A percentile compares a stretch with the other conserved stretches of the same genome.
These are phyloP conservation scores for Priceomyces fermenticarens DNA, from an alignment of 805 yeast species.

Conservation along the genomic window DNA sequence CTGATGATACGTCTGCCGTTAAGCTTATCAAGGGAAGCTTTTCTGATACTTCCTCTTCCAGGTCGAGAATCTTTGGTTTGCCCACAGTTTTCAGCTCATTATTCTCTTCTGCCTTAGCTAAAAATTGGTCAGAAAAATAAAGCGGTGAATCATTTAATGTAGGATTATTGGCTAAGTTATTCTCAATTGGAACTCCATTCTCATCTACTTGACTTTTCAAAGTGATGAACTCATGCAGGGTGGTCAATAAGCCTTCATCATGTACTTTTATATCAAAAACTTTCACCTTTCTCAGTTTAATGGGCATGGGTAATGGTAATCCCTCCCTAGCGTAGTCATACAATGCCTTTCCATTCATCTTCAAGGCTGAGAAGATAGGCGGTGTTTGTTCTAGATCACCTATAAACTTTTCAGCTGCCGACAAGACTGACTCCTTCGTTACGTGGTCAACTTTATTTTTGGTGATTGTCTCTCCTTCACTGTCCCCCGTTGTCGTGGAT, in stretches of 20 bases:
- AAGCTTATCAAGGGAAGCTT: conserved; percentile 72
- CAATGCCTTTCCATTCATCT: conserved; percentile 90
- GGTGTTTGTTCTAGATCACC: conserved; percentile 88
- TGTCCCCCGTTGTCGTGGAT: conserved; percentile 91
- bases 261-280: conserved; percentile 54
- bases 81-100: conserved; percentile 36
- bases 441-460: conserved; percentile 57
- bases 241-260: conserved; percentile 49
- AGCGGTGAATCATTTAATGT: conserved; percentile 63
- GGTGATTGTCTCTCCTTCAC: conserved; percentile 77
- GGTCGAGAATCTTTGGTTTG: conserved; percentile 36
- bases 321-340: conserved; percentile 94
- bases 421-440: conserved; percentile 47
- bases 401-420: conserved; percentile 59
- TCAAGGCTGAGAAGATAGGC: conserved; percentile 90
- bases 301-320: conserved; percentile 76
- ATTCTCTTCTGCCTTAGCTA: conserved; percentile 41
- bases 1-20: conserved; percentile 81
- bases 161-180: conserved; percentile 45
- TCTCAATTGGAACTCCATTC: conserved; percentile 45
- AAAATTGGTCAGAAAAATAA: conserved; percentile 55
- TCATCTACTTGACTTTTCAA: conserved; percentile 45
- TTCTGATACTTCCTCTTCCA: conserved; percentile 37
- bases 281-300: conserved; percentile 69
- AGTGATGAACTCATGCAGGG: conserved; percentile 52